phyloP scores from a whole-genome alignment of 805 yeast genomes.

The Saccharomycopsis sp. region DNA sequence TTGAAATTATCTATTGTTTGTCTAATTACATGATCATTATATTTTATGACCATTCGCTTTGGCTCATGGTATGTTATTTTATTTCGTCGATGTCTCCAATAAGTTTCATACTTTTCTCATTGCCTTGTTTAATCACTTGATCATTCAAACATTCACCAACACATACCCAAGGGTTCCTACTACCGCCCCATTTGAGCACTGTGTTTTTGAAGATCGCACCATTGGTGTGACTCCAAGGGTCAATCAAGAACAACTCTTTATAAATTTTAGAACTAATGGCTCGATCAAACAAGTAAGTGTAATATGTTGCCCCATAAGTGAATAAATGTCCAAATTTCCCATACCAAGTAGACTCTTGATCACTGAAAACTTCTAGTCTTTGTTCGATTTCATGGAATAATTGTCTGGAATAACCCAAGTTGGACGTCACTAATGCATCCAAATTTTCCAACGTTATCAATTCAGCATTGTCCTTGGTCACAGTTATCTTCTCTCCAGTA shows the following conservation, averaged over 20 bases:
- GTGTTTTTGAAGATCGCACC: slow-evolving; percentile 69
- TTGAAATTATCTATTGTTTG: not conserved
- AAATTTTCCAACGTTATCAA: slow-evolving; percentile 16
- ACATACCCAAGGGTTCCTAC: slow-evolving; percentile 82
- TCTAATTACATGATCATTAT: not conserved
- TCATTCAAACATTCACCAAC: slow-evolving; percentile 71
- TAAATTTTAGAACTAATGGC: slow-evolving; percentile 88
- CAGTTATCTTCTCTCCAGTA: not conserved
- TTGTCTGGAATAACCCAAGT: slow-evolving; percentile 18
- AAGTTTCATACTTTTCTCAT: slow-evolving; percentile 57
- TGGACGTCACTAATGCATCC: slow-evolving; percentile 14
- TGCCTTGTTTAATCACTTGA: slow-evolving; percentile 58
- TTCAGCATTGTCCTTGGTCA: slow-evolving; percentile 7
- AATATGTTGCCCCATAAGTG: slow-evolving; percentile 91
- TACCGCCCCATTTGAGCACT: slow-evolving; percentile 90
- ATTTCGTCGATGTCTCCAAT: slow-evolving; percentile 32
- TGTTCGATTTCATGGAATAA: slow-evolving; percentile 63
- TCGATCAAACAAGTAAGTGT: slow-evolving; percentile 84
- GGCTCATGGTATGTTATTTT: slow-evolving; percentile 8
- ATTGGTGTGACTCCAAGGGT: slow-evolving; percentile 65
- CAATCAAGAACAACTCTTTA: slow-evolving; percentile 57
- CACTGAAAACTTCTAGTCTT: slow-evolving; percentile 55
- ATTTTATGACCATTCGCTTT: not conserved
- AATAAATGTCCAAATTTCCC: slow-evolving; percentile 90
- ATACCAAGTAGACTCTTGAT: slow-evolving; percentile 75